phyloP scores from a whole-genome alignment of 2,329 filamentous ascomycete genomes.

The Fusarium multiceps region DNA sequence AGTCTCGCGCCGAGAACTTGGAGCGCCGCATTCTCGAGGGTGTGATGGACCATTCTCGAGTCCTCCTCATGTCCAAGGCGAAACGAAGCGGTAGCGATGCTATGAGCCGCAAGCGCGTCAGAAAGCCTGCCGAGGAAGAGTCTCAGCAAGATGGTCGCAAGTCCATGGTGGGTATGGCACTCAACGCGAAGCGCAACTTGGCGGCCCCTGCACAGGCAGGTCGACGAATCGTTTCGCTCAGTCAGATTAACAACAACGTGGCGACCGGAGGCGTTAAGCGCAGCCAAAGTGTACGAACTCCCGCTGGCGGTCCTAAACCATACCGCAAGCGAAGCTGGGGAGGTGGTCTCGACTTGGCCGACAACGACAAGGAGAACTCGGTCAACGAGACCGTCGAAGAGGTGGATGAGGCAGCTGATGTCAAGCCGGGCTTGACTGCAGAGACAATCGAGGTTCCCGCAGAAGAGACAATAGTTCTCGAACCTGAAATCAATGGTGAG shows the following conservation, averaged over 20 bases:
- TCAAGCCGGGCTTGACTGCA: slow-evolving; percentile 28
- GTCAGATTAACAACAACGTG: slow-evolving; percentile 85
- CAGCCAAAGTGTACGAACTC: slow-evolving; percentile 80
- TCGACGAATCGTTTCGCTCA: slow-evolving; percentile 88
- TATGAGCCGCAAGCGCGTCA: slow-evolving; percentile 69
- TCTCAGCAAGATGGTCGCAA: slow-evolving; percentile 42
- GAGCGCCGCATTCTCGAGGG: slow-evolving; percentile 95
- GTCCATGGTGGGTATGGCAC: slow-evolving; percentile 63
- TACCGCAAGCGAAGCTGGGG: slow-evolving; percentile 78
- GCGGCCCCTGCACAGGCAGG: slow-evolving; percentile 60
- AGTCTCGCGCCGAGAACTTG: slow-evolving; percentile 84
- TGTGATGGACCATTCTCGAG: slow-evolving; percentile 94
- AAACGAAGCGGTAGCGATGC: slow-evolving; percentile 60
- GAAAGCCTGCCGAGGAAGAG: slow-evolving; percentile 53
- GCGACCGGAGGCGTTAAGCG: slow-evolving; percentile 74
- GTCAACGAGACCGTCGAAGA: slow-evolving; percentile 74
- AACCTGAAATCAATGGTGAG: slow-evolving; percentile 29
- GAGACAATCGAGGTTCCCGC: slow-evolving; percentile 36
- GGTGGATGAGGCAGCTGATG: slow-evolving; percentile 49
- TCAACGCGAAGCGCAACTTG: slow-evolving; percentile 63
- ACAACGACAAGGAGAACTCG: slow-evolving; percentile 70
- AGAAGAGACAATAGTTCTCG: slow-evolving; percentile 44
- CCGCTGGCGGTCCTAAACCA: slow-evolving; percentile 56
- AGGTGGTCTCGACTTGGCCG: slow-evolving; percentile 60
- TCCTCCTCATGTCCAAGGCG: slow-evolving; percentile 82